phyloP scores from a whole-genome alignment of 2,329 filamentous ascomycete species.

The Diaporthe sp. region DNA sequence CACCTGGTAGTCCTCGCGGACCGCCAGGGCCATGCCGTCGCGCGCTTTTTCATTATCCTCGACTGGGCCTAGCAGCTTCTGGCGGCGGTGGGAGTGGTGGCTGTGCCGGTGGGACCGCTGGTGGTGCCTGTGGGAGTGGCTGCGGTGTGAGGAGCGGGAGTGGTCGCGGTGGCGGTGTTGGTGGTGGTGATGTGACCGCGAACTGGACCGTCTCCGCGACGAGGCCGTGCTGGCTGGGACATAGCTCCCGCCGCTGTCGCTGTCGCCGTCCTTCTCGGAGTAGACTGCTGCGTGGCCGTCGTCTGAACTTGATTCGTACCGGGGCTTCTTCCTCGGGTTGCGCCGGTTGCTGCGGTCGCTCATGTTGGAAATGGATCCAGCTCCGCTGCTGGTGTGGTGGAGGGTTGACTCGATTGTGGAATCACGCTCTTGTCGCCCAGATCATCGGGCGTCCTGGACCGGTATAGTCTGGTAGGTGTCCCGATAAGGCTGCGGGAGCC shows the following conservation, averaged over 20 bases:
- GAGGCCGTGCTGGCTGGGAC: conserved; percentile 20
- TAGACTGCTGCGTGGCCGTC: neutral
- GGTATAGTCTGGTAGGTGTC: neutral
- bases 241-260: conserved; percentile 32
- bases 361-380: neutral
- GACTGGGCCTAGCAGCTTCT: conserved; percentile 15
- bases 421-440: neutral
- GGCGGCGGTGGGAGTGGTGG: conserved; percentile 20
- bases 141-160: conserved; percentile 3
- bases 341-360: conserved; percentile 27
- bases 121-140: conserved; percentile 14
- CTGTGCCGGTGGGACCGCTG: conserved; percentile 12
- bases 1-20: conserved; percentile 31
- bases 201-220: neutral
- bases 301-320: conserved; percentile 1
- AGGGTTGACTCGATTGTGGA: neutral
- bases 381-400: neutral
- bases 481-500: conserved; percentile 21
- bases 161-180: neutral
- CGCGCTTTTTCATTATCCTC: conserved; percentile 18
- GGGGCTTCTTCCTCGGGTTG: conserved; percentile 24
- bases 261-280: conserved; percentile 9
- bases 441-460: neutral
- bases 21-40: neutral
- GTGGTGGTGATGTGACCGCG: neutral